Conservation (phyloP, 257 asterid species). For the Petunia secreta region DNA sequence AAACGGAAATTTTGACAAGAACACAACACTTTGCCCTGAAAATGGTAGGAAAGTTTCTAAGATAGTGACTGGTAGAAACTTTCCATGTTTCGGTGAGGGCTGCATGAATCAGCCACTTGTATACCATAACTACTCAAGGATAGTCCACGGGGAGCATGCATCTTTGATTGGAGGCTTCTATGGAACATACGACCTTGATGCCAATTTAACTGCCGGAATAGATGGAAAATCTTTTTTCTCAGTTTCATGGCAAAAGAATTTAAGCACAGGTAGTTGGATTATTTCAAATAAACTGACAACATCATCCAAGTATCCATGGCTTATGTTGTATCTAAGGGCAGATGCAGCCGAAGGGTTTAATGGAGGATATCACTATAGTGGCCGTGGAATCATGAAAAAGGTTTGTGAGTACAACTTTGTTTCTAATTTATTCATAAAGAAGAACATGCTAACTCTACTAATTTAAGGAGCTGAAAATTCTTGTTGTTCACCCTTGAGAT, state of each 20-base stretch:
- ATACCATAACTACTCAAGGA: conserved; percentile 58
- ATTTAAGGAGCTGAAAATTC: conserved; percentile 13
- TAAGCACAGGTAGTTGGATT: conserved; percentile 68
- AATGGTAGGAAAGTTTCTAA: conserved; percentile 71
- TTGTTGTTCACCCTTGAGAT: neutral
- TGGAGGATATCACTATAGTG: conserved; percentile 81
- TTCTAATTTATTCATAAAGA: neutral
- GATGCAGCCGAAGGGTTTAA: conserved; percentile 76
- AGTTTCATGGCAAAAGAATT: conserved; percentile 67
- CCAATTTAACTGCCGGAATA: conserved; percentile 48
- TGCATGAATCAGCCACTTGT: conserved; percentile 91
- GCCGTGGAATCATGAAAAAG: conserved; percentile 78
- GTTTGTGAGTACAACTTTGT: conserved; percentile 33
- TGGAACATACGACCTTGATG: conserved; percentile 82
- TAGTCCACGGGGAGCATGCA: conserved; percentile 34
- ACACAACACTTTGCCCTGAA: conserved; percentile 76
- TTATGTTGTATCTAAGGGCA: conserved; percentile 78
- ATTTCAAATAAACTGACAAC: conserved; percentile 66
- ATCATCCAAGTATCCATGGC: conserved; percentile 82
- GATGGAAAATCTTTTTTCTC: conserved; percentile 58
- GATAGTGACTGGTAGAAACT: conserved; percentile 62
- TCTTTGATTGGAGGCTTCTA: conserved; percentile 76
- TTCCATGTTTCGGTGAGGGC: conserved; percentile 86
- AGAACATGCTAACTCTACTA: neutral
- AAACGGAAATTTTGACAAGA: conserved; percentile 84